Percentiles rank a stretch among this genome's conserved stretches.
phyloP scores from a whole-genome alignment of 2,329 filamentous ascomycete species.

The Rhytidhysteron rufulum region DNA sequence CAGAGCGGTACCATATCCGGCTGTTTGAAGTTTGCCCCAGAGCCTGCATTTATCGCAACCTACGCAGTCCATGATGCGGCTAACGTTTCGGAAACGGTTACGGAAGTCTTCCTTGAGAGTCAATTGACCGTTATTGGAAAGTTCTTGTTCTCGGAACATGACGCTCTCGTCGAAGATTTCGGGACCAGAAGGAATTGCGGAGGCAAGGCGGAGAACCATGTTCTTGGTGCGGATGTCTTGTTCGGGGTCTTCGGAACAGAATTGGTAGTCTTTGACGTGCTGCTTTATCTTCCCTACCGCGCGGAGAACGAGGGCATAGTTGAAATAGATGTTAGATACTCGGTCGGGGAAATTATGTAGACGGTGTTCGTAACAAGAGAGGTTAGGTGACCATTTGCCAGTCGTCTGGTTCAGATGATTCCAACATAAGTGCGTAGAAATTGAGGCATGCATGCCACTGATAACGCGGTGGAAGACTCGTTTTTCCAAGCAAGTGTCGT shows the following conservation, averaged over 20 bases:
- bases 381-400: conserved; percentile 86
- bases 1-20: conserved; percentile 88
- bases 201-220: conserved; percentile 74
- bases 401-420: conserved; percentile 95
- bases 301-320: conserved; percentile 91
- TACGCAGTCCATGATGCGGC: conserved; percentile 95
- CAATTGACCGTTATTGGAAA: conserved; percentile 60
- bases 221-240: conserved; percentile 77
- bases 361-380: conserved; percentile 83
- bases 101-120: conserved; percentile 95
- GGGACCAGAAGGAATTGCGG: conserved; percentile 61
- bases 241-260: conserved; percentile 78
- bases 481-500: conserved; percentile 95
- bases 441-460: conserved; percentile 97
- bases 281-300: conserved; percentile 87
- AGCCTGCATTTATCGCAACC: conserved; percentile 97
- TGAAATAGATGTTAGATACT: conserved; percentile 97
- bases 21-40: conserved; percentile 96
- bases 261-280: conserved; percentile 78
- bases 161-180: conserved; percentile 90
- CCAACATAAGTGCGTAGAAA: conserved; percentile 93
- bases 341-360: conserved; percentile 82
- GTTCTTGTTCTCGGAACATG: conserved; percentile 82
- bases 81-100: conserved; percentile 95
- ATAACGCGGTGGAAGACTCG: conserved; percentile 96